These are phyloP conservation scores for Fonsecaea multimorphosa DNA, from an alignment of 2,329 filamentous ascomycete genomes.

Conservation along the genomic window DNA sequence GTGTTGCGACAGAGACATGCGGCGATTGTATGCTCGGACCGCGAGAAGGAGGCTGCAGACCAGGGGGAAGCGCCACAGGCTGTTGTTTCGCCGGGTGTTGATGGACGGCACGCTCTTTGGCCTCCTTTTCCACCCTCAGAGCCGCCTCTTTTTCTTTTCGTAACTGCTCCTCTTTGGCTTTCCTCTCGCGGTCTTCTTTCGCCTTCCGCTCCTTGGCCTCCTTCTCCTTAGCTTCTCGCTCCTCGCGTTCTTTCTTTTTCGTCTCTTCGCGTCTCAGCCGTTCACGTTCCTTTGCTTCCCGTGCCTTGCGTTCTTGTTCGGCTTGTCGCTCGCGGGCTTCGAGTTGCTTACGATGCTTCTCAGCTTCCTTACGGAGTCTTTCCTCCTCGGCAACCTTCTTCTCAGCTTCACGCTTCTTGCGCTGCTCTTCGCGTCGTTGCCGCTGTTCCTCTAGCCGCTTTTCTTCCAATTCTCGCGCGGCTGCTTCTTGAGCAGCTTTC, in stretches of 20 bases:
- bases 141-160: conserved; percentile 65
- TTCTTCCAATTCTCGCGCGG: conserved; percentile 74
- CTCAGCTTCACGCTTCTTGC: conserved; percentile 87
- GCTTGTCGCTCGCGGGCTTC: conserved; percentile 86
- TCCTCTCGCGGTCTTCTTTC: conserved; percentile 67
- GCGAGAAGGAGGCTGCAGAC: conserved; percentile 60
- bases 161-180: conserved; percentile 51
- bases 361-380: conserved; percentile 79
- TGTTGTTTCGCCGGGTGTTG: conserved; percentile 42
- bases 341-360: conserved; percentile 76
- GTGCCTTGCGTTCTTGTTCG: conserved; percentile 82
- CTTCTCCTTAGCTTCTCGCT: conserved; percentile 67
- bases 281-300: conserved; percentile 78
- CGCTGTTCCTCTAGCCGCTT: conserved; percentile 81
- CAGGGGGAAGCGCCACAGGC: conserved; percentile 54
- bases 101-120: conserved; percentile 54
- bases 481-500: conserved; percentile 84
- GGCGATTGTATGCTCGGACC: conserved; percentile 70
- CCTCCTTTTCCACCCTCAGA: conserved; percentile 52
- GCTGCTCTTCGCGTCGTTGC: conserved; percentile 84
- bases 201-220: conserved; percentile 72
- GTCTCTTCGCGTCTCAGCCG: conserved; percentile 74
- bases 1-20: conserved; percentile 77
- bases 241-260: conserved; percentile 78
- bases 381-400: conserved; percentile 92